A percentile compares a stretch with the other conserved stretches of the same genome.
These are phyloP conservation scores for Boletus calvinii DNA, from an alignment of 1,284 basidiomycete species.

Conservation along the genomic window DNA sequence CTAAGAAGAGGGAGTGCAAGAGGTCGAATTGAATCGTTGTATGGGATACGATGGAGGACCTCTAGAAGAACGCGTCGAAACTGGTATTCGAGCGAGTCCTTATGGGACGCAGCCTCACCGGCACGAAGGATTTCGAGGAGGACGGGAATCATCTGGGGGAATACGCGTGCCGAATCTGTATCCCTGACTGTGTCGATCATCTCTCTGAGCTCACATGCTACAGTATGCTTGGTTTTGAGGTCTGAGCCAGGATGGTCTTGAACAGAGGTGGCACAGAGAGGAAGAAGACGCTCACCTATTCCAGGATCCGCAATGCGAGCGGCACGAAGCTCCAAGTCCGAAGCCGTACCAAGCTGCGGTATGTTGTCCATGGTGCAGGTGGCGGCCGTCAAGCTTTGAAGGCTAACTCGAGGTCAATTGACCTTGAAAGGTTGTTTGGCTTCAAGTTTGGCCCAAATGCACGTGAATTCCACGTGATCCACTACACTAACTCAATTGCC, in stretches of 20 bases:
- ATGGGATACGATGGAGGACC: conserved; percentile 86
- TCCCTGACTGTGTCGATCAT: conserved; percentile 84
- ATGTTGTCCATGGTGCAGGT: conserved; percentile 41
- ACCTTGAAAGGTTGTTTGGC: conserved; percentile 36
- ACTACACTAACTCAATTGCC: no score
- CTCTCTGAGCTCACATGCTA: conserved; percentile 83
- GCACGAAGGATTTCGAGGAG: conserved; percentile 78
- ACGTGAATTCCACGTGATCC: conserved; percentile 33
- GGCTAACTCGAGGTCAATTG: conserved; percentile 12
- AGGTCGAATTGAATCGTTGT: conserved; percentile 75
- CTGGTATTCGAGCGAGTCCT: conserved; percentile 80
- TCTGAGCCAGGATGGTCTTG: conserved; percentile 42
- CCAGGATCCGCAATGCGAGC: conserved; percentile 72
- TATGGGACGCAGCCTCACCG: conserved; percentile 75
- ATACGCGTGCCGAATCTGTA: conserved; percentile 71
- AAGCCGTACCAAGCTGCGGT: conserved; percentile 46
- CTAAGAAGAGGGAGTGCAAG: conserved; percentile 73
- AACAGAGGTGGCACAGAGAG: background rate
- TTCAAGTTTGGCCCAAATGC: conserved; percentile 28
- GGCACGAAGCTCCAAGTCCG: conserved; percentile 67
- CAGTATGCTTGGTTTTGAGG: conserved; percentile 64
- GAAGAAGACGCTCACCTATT: conserved; percentile 46
- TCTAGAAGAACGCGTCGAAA: conserved; percentile 86
- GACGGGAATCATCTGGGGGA: conserved; percentile 76
- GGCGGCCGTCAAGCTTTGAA: conserved; percentile 9